phyloP scores from a whole-genome alignment of 2,329 filamentous ascomycete species.

The Sarocladium brachiariae region DNA sequence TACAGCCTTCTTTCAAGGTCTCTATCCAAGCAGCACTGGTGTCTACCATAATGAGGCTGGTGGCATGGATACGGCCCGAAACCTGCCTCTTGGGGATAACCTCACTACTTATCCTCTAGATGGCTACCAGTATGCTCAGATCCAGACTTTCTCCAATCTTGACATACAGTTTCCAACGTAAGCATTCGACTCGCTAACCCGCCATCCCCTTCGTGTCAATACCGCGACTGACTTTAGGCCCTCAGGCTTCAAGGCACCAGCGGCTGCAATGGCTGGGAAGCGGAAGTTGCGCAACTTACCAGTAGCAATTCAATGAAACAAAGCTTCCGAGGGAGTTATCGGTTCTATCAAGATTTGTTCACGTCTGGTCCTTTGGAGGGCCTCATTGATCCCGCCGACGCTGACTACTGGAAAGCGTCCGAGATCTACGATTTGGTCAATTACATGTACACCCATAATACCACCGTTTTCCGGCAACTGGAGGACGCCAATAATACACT shows the following conservation, averaged over 20 bases:
- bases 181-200: slow-evolving; percentile 15
- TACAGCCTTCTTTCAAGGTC: slow-evolving; percentile 71
- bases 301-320: slow-evolving; percentile 18
- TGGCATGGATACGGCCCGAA: slow-evolving; percentile 35
- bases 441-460: slow-evolving; percentile 48
- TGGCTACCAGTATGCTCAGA: slow-evolving; percentile 74
- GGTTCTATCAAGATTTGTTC: slow-evolving; percentile 39
- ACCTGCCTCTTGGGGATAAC: slow-evolving; percentile 28
- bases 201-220: neutral
- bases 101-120: slow-evolving; percentile 58
- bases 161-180: slow-evolving; percentile 42
- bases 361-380: slow-evolving; percentile 28
- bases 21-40: slow-evolving; percentile 65
- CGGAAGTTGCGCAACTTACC: slow-evolving; percentile 21
- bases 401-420: slow-evolving; percentile 43
- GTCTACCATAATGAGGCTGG: slow-evolving; percentile 23
- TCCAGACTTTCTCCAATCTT: slow-evolving; percentile 44
- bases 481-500: slow-evolving; percentile 22
- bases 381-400: slow-evolving; percentile 25
- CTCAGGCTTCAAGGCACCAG: slow-evolving; percentile 31
- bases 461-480: slow-evolving; percentile 33
- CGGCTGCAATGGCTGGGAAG: slow-evolving; percentile 31
- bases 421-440: slow-evolving; percentile 48
- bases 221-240: slow-evolving; percentile 7
- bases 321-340: slow-evolving; percentile 21